These are phyloP conservation scores for Botrytis fabae DNA, from an alignment of 2,329 filamentous ascomycete genomes.

Conservation along the genomic window DNA sequence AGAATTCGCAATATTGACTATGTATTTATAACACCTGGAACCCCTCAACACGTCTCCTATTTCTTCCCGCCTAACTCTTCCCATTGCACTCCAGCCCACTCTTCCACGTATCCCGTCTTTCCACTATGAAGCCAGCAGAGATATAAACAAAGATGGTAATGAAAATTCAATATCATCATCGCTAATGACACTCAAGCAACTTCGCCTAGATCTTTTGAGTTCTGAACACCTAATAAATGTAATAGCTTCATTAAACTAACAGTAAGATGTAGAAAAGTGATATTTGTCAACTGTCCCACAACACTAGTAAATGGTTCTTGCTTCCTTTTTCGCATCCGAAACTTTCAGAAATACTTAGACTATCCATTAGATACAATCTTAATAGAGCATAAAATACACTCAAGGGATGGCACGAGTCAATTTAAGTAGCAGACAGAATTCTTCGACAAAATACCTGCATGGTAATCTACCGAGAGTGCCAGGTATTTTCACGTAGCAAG, in stretches of 20 bases:
- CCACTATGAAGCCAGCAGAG: not conserved
- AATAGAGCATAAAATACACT: not conserved
- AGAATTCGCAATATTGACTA: constrained; percentile 4
- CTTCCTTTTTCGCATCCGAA: not conserved
- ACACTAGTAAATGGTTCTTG: not conserved
- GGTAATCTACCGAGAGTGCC: not conserved
- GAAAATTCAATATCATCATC: not conserved
- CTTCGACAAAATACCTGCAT: not conserved
- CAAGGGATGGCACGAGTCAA: not conserved
- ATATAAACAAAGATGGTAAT: not conserved
- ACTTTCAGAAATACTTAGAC: not conserved
- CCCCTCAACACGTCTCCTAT: not conserved
- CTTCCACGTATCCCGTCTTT: too few relatives aligned
- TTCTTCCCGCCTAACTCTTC: not conserved
- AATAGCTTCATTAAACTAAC: not conserved
- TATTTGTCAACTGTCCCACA: not conserved
- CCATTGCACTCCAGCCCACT: too few relatives aligned
- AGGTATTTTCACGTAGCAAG: not conserved
- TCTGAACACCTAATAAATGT: not conserved
- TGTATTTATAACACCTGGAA: not conserved
- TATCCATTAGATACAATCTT: not conserved
- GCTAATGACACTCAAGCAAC: not conserved
- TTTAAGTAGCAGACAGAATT: not conserved
- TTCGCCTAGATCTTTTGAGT: not conserved
- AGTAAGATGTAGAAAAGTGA: not conserved